Base-by-base conservation (phyloP, 2,329 filamentous ascomycete genomes). In the Coccinonectria pachysandricola region DNA sequence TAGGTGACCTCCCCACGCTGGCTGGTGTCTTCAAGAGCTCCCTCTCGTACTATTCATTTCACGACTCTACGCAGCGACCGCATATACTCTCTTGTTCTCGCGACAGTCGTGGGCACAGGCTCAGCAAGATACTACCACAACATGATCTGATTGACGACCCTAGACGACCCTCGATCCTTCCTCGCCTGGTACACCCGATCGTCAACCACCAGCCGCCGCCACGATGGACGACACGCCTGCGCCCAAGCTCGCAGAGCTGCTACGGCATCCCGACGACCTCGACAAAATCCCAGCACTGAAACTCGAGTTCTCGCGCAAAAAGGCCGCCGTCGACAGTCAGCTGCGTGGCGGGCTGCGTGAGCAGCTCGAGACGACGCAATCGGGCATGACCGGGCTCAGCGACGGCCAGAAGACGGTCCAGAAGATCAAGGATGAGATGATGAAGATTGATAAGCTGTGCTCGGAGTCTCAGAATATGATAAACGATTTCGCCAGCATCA, bases 401-500 rank as follows among this genome's bases (percentile, higher is more conserved):
- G 86, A 95, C 50, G 87, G 87, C 30, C 87, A 96, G 57, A 82
- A 87, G 54, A 84, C 84, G 35, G 83, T 98, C 18, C 80, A 84
- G 50, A 74, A 81, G 45, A 95, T 95, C 59, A 94, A 93, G 57
- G 88, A 96, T 42, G 91, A 98, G 62, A 91, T 98, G 75, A 86
- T 92, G 67, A 92, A 88, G 60, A 96, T 98, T 48, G 91, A 98
- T 63, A 86, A 84, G 60, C 73, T 98, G 39, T 98, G 91, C 62
- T 86, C 87, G 37, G 92, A 98, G 59, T 87, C 87, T 28, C 88
- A 96, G 63, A 85, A 84, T 52, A 95, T 95, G 75, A 94, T 98
- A 48, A 78, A 82, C 49, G 91, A 98, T 63, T 96, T 98, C 57
- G 79, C 81, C 18, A 84, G 85, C 50, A 91, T 93, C 65, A 91